A percentile compares a stretch with the other conserved stretches of the same genome.
Conservation (phyloP, 1,284 basidiomycete species). For the Leccinum griseonigrum region DNA sequence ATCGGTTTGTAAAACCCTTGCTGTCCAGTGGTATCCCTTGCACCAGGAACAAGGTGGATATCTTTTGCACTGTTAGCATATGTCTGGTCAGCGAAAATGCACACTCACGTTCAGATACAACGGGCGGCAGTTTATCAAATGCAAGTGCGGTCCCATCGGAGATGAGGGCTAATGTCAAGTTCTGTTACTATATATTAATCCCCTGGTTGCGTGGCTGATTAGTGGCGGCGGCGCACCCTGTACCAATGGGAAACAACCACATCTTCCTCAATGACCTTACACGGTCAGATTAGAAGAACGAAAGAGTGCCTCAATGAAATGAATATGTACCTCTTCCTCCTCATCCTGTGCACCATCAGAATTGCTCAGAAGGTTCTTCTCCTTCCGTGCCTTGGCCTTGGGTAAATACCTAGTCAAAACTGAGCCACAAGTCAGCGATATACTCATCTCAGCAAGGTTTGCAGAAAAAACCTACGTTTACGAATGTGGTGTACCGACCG, state of each 20-base stretch:
- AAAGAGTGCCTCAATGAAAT: neutral
- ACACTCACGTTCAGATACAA: slow-evolving; percentile 59
- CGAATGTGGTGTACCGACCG: slow-evolving; percentile 70
- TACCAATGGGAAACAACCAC: slow-evolving; percentile 84
- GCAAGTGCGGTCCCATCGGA: slow-evolving; percentile 65
- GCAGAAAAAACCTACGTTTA: slow-evolving; percentile 58
- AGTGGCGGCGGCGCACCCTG: slow-evolving; percentile 40
- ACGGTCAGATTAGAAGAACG: slow-evolving; percentile 13
- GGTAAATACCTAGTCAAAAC: slow-evolving; percentile 84
- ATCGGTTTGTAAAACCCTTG: slow-evolving; percentile 81
- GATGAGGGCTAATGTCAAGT: slow-evolving; percentile 85
- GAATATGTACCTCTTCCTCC: slow-evolving; percentile 39
- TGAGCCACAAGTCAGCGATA: slow-evolving; percentile 32
- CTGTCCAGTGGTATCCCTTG: slow-evolving; percentile 60
- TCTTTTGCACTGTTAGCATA: slow-evolving; percentile 40
- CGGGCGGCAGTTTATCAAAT: slow-evolving; percentile 59
- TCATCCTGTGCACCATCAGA: slow-evolving; percentile 37
- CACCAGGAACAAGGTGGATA: slow-evolving; percentile 53
- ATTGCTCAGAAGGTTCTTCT: slow-evolving; percentile 75
- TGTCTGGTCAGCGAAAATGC: slow-evolving; percentile 2
- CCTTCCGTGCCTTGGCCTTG: slow-evolving; percentile 71
- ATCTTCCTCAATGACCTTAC: slow-evolving; percentile 41
- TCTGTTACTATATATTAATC: slow-evolving; percentile 42
- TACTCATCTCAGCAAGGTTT: neutral
- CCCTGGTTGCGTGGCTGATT: neutral